Percentiles rank a stretch among this genome's conserved stretches.
Evolutionary conservation across 495 filamentous ascomycete species (phyloP).

Genomic region (Hypoxylon crocopeplum): DNA sequence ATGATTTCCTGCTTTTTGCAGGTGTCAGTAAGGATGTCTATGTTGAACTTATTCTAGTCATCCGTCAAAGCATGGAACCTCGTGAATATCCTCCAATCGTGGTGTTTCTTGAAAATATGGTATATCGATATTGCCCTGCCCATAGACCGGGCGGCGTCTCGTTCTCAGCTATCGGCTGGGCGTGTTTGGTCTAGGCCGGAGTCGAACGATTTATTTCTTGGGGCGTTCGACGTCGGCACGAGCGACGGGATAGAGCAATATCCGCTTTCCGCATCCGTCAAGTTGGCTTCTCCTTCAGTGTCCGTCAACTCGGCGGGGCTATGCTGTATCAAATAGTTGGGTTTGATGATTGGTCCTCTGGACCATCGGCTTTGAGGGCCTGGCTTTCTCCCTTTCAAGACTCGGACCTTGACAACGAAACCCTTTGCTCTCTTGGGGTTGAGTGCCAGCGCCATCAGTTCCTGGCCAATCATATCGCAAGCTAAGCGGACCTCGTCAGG

Average conservation of each 20-base stretch:
- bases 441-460: slow-evolving; percentile 57
- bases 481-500: slow-evolving; percentile 59
- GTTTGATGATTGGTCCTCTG: slow-evolving; percentile 35
- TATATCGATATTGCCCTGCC: too few species aligned
- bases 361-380: slow-evolving; percentile 23
- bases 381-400: slow-evolving; percentile 66
- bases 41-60: background rate
- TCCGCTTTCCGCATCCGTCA: slow-evolving; percentile 26
- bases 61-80: slow-evolving; percentile 4
- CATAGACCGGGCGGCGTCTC: too few species aligned
- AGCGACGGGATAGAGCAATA: slow-evolving; percentile 23
- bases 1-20: background rate
- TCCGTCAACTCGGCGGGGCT: slow-evolving; percentile 15
- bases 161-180: background rate
- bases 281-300: slow-evolving; percentile 19
- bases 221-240: slow-evolving; percentile 5
- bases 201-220: slow-evolving; percentile 6
- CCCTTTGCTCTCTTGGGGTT: slow-evolving; percentile 49
- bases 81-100: background rate
- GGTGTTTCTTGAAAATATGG: background rate
- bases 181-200: slow-evolving; percentile 2
- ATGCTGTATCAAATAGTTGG: slow-evolving; percentile 26
- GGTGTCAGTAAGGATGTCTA: background rate
- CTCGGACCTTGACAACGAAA: slow-evolving; percentile 55
- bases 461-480: slow-evolving; percentile 60